Base-by-base conservation (phyloP, 306 rosid genomes). In the Arachis hypogaea region DNA sequence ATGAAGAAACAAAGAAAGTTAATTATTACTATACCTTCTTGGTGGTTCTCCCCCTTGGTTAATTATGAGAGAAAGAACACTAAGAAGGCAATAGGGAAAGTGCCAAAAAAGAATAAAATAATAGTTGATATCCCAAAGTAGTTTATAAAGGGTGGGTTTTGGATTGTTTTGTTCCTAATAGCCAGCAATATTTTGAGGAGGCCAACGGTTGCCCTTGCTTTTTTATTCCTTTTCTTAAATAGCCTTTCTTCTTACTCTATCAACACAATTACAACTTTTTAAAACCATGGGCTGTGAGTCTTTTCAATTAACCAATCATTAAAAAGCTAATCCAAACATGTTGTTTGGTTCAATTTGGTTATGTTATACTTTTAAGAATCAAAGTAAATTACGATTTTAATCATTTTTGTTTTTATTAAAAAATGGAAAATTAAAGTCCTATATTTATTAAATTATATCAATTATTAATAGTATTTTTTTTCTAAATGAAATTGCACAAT, bases 121-220 rank as follows among this genome's bases (percentile, higher is more conserved):
- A 7, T 75, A 4, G n/a, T 28, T 51, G 11, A 60, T 46, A 33
- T 16, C 74, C 58, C 44, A 4, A 7, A 55, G 61, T 51, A 66
- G 45, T 65, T 78, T 82, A 82, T 78, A 82, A 74, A 78, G 72
- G 71, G 36, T 64, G 7, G 61, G 30, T 66, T 64, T 69, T 72
- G 22, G 42, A 38, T 29, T 69, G 38, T 69, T 56, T 9, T 3
- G 42, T 66, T 47, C 41, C 40, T 59, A 61, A 40, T 77, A 80
- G 86, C 77, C 57, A 60, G 71, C 75, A 78, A 74, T 73, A 11
- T 50, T 63, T 82, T 78, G 58, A 74, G 80, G 77, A 64, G 67
- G 49, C 82, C 80, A 78, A 69, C 1, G 76, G 66, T 66, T 69
- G 14, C 9, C 63, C 66, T 74, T 74, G 11, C 40, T 72, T 52